These are phyloP conservation scores for Trichosanthes cucumerina DNA, from an alignment of 306 rosid genomes.

Conservation along the genomic window DNA sequence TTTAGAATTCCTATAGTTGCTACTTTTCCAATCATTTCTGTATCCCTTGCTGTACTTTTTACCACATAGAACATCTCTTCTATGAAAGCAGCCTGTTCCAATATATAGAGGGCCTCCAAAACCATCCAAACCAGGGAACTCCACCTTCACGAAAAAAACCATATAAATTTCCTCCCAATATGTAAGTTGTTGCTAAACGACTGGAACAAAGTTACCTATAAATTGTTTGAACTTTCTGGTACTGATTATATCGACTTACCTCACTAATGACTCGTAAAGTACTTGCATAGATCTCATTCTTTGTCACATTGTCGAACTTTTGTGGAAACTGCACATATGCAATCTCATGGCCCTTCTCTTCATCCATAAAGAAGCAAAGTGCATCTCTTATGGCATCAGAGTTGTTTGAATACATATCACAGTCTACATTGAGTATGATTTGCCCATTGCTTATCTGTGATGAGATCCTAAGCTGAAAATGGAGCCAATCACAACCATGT, in stretches of 20 bases:
- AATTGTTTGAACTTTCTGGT: not conserved
- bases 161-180: not conserved
- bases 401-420: conserved; percentile 79
- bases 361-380: conserved; percentile 75
- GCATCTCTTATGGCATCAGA: conserved; percentile 55
- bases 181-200: not conserved
- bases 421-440: conserved; percentile 63
- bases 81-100: conserved; percentile 75
- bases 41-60: conserved; percentile 28
- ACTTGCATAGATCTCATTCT: conserved; percentile 47
- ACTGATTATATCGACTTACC: conserved; percentile 24
- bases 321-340: conserved; percentile 75
- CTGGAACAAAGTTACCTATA: not conserved
- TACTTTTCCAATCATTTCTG: conserved; percentile 24
- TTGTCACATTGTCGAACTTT: conserved; percentile 33
- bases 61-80: conserved; percentile 60
- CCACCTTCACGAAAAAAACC: conserved; percentile 27
- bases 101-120: conserved; percentile 52
- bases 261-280: conserved; percentile 1
- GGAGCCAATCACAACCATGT: not conserved
- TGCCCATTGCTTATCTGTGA: conserved; percentile 67
- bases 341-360: conserved; percentile 53
- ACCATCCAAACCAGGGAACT: conserved; percentile 53
- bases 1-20: conserved; percentile 13
- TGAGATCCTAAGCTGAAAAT: conserved; percentile 68